A percentile compares a stretch with the other conserved stretches of the same genome.
Conservation (phyloP, 345 rosid species). For the Acer negundo region DNA sequence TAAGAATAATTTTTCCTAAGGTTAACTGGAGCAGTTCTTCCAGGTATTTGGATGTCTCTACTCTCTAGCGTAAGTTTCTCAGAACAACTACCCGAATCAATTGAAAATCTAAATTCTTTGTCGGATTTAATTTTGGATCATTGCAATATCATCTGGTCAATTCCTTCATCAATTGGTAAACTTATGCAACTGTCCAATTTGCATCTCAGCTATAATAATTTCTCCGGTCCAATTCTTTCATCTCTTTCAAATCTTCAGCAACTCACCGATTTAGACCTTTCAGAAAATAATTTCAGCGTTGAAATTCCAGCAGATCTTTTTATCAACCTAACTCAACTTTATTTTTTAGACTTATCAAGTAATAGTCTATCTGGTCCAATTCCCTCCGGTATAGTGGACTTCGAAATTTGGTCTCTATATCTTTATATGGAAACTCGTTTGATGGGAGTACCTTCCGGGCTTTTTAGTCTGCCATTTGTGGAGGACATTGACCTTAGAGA, state of each 20-base stretch:
- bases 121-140: fast-evolving
- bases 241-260: constrained; percentile 4
- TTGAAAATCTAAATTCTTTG: not conserved
- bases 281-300: constrained; percentile 18
- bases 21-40: constrained; percentile 7
- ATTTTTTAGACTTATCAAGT: not conserved
- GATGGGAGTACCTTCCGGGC: constrained; percentile 23
- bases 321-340: not conserved
- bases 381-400: not conserved
- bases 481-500: not conserved
- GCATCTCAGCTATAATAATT: not conserved
- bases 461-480: constrained; percentile 17
- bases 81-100: not conserved
- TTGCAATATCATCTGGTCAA: not conserved
- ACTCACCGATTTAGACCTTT: not conserved
- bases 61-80: not conserved
- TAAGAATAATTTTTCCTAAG: constrained; percentile 5
- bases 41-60: constrained; percentile 5
- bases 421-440: constrained; percentile 5
- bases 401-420: not conserved
- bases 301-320: constrained; percentile 20
- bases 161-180: constrained; percentile 7
- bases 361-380: not conserved
- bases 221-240: constrained; percentile 26
- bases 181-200: not conserved